Evolutionary conservation across 2,329 filamentous ascomycete genomes (phyloP).

Genomic region (Cryphonectria japonica): DNA sequence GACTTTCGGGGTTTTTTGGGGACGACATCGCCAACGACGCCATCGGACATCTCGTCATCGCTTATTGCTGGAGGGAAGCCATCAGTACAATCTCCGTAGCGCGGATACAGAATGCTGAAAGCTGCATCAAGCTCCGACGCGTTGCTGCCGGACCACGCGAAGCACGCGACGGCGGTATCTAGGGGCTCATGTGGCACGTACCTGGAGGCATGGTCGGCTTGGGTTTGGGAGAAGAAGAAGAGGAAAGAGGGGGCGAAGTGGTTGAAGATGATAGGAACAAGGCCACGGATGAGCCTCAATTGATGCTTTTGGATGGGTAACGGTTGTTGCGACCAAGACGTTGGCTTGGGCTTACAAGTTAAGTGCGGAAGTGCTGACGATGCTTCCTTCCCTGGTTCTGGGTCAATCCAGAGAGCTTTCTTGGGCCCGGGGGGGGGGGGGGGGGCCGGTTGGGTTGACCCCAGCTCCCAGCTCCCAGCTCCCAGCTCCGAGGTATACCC

Average conservation of each 20-base stretch:
- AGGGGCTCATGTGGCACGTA: slow-evolving; percentile 5
- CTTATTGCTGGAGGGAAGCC: slow-evolving; percentile 41
- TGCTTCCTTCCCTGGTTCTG: neutral
- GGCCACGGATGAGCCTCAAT: neutral
- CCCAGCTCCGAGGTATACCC: neutral
- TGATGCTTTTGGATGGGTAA: neutral
- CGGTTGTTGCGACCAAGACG: slow-evolving; percentile 20
- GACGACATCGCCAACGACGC: slow-evolving; percentile 31
- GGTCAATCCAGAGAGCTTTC: neutral
- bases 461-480: no score
- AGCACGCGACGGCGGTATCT: neutral
- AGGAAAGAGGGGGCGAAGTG: neutral
- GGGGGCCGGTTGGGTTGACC: no score
- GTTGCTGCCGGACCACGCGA: neutral
- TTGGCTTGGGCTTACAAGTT: slow-evolving; percentile 1
- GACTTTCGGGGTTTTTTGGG: slow-evolving; percentile 29
- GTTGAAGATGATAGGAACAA: neutral
- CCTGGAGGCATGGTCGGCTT: slow-evolving; percentile 24
- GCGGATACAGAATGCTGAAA: neutral
- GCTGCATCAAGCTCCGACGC: slow-evolving; percentile 18
- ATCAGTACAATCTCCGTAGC: neutral
- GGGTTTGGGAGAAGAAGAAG: no score
- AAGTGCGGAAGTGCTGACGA: neutral
- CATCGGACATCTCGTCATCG: slow-evolving; percentile 47
- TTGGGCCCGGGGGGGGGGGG: neutral